Percentiles rank a stretch among this genome's conserved stretches.
These are phyloP conservation scores for Abelmoschus esculentus DNA, from an alignment of 345 rosid species.

Conservation along the genomic window DNA sequence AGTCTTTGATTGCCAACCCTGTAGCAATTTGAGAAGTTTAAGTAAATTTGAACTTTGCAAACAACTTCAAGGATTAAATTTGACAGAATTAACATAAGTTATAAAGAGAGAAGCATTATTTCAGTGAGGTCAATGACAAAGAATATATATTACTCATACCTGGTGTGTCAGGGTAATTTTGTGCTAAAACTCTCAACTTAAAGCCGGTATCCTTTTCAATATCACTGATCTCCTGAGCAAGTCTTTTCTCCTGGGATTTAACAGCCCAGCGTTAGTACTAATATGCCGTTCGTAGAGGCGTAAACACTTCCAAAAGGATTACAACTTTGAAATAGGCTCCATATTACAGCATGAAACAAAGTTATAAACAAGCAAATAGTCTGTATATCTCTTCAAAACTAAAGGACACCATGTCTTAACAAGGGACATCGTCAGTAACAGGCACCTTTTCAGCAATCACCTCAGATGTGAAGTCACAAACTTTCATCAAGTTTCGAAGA, in stretches of 20 bases:
- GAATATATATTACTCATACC: constrained; percentile 27
- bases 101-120: too few species aligned
- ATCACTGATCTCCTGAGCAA: constrained; percentile 54
- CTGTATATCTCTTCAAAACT: too few species aligned
- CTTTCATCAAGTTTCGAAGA: too few species aligned
- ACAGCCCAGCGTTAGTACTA: constrained; percentile 5
- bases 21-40: constrained; percentile 7
- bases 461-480: too few species aligned
- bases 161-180: constrained; percentile 88
- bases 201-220: constrained; percentile 86
- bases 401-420: too few species aligned
- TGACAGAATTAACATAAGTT: background rate
- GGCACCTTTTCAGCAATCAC: too few species aligned
- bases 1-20: constrained; percentile 83
- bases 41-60: background rate
- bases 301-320: too few species aligned
- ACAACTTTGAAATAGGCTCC: too few species aligned
- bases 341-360: too few species aligned
- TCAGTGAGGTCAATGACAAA: background rate
- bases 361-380: too few species aligned
- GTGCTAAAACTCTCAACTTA: constrained; percentile 79
- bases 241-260: constrained; percentile 62
- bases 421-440: too few species aligned
- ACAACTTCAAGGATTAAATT: background rate
- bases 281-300: background rate